Evolutionary conservation across 768 basidiomycete species (phyloP), one percentile per base, ranked within the genome.

Genomic region (Collybiopsis luxurians): DNA sequence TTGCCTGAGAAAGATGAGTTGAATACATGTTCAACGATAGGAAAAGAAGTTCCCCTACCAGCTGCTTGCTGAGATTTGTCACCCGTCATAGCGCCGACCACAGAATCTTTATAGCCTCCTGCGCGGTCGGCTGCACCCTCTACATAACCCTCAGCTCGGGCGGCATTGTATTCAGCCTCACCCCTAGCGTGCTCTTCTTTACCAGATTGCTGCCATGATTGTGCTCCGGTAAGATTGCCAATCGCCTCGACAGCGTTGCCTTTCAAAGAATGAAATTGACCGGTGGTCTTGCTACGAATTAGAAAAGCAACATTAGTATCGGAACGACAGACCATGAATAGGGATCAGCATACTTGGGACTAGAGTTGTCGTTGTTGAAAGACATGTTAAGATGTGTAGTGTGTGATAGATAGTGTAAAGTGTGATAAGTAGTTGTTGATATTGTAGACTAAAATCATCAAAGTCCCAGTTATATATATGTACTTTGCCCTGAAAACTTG

Each of bases 11-110:
- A 24, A 5, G n/a, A 47, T 2, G 31, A 21, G 9, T 15, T 9
- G 36, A 13, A 43, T 26, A 7, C 9, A 50, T 27, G 19, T 34
- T 39, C 6, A 40, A 15, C 3, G 27, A 2, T 12, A 23, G 11
- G n/a, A 6, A 40, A 40, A 17, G 30, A 39, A 3, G 13, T 3
- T 11, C 7, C 12, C 61, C 21, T 39, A 81, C 84, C 83, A 17
- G 72, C n/a, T 17, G 60, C 55, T 66, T 86, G 74, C 64, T 82
- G 79, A n/a, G 69, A 39, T 61, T 75, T 73, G 66, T 85, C 85
- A 26, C 82, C 84, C n/a, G 71, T 76, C 47, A 86, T 59, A 10
- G 83, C 79, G 31, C 84, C 84, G 34, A 80, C 70, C 30, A 85
- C 68, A 42, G 79, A 64, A 53, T 85, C 83, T 57, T 79, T 78